Base-by-base conservation (phyloP, 768 basidiomycete species). In the Tricholoma terreum region DNA sequence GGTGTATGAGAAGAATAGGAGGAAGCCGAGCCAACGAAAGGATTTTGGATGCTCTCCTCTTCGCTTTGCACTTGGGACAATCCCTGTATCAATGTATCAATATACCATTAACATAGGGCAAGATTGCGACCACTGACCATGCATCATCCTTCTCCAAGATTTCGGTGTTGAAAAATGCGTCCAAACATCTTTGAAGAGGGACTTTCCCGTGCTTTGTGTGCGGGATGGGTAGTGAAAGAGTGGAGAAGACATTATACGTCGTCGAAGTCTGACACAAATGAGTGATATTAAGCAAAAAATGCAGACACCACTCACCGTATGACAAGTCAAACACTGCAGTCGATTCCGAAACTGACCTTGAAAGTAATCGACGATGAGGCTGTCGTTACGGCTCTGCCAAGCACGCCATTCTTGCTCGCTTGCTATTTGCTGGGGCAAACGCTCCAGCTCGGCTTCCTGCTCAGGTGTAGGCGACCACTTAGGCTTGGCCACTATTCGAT, bases 181-280 rank as follows among this genome's bases (percentile, higher is more conserved):
- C 89, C 59, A 99, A 77, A 70, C 96, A 95, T 24, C 85, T 82
- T 56, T 87, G 80, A 43, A 99, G 76, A 1, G 87, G 79, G 22
- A 92, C 84, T 63, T 83, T 86, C 4, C 80, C 76, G 21, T 78
- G 77, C 55, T 81, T 81, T 24, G 79, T 76, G 17, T 82, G 75
- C 1, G 95, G 94, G 50, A 99, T 86, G 1, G 96, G 95, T 49
- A 99, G 69, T 52, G 93, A 89, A 52, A 99, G 80, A 60, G 94
- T 95, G 79, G 97, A 98, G 73, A 98, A 98, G 6, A 90, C 82
- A 68, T 98, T 97, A 65, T 95, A 98, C 4, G 95, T 98, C 24
- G 94, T 98, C 27, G 95, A 97, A 4, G 95, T 98, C 94, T 98
- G 49, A 36, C 14, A 45, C 27, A 52, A 48, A 50, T 46, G 54